phyloP scores from a whole-genome alignment of 129 eudicot species.

The Flaveria sonorensis region DNA sequence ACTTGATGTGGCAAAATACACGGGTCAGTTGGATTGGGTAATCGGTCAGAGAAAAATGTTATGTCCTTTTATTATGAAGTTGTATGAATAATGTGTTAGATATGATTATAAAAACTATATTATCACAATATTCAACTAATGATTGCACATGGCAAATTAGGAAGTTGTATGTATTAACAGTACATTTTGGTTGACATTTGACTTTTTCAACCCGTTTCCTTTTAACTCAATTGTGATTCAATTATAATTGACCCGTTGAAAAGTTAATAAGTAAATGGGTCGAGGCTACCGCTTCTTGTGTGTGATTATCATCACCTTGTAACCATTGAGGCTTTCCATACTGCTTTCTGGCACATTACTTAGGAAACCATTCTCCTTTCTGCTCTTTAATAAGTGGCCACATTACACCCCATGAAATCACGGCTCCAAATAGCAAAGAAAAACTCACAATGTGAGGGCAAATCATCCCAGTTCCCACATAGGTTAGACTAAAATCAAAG shows the following conservation, averaged over 20 bases:
- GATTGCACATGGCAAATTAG: no score
- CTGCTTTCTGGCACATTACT: constrained; percentile 60
- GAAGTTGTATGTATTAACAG: no score
- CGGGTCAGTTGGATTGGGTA: neutral
- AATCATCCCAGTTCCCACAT: constrained; percentile 95
- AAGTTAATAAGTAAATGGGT: neutral
- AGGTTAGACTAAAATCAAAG: constrained; percentile 86
- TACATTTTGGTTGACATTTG: neutral
- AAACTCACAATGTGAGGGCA: constrained; percentile 85
- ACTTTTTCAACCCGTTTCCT: neutral
- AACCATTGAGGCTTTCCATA: constrained; percentile 85
- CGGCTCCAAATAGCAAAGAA: constrained; percentile 87
- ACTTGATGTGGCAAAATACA: neutral
- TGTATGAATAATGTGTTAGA: neutral
- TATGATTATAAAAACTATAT: neutral
- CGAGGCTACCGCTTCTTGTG: neutral
- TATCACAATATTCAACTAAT: no score
- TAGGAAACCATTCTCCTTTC: constrained; percentile 81
- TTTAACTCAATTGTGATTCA: neutral
- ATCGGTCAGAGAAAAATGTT: neutral
- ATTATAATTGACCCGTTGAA: neutral
- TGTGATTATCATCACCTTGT: constrained; percentile 53
- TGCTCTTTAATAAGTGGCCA: constrained; percentile 74
- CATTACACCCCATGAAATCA: constrained; percentile 92
- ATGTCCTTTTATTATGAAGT: neutral